Evolutionary conservation across 495 filamentous ascomycete genomes (phyloP).

Genomic region (Hypoxylon subgilvum): DNA sequence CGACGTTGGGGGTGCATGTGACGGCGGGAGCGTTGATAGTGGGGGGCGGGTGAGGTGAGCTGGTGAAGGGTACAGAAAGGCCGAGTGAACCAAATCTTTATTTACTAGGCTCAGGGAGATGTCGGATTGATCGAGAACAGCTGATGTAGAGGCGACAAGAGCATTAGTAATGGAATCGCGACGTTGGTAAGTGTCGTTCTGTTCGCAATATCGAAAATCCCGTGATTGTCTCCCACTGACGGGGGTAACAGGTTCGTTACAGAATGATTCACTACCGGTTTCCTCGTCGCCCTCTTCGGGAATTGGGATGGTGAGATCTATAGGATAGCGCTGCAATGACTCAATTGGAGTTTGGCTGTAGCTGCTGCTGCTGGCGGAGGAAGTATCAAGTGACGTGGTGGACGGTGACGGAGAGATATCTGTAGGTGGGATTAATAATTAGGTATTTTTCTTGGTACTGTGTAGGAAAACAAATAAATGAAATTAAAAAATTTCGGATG

Average conservation of each 20-base stretch:
- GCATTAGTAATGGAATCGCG: conserved; percentile 43
- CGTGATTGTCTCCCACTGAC: conserved; percentile 57
- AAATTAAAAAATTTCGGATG: too few relatives aligned
- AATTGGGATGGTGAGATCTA: conserved; percentile 51
- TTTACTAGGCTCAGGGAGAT: conserved; percentile 25
- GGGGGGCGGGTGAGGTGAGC: conserved; percentile 32
- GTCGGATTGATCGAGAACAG: conserved; percentile 33
- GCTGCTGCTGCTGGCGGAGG: conserved; percentile 14
- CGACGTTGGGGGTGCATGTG: conserved; percentile 37
- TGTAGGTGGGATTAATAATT: conserved; percentile 28
- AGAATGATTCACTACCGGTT: conserved; percentile 51
- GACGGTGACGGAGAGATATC: conserved; percentile 34
- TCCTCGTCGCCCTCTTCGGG: conserved; percentile 57
- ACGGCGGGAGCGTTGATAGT: conserved; percentile 17
- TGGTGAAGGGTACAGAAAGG: conserved; percentile 29
- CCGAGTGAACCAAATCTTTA: conserved; percentile 27
- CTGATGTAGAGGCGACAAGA: conserved; percentile 22
- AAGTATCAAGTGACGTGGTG: conserved; percentile 14
- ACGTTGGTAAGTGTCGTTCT: conserved; percentile 47
- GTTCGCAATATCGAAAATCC: conserved; percentile 53
- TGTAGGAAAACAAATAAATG: too few relatives aligned
- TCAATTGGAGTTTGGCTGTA: conserved; percentile 34
- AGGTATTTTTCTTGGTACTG: neutral
- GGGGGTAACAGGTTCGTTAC: conserved; percentile 57
- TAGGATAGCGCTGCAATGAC: conserved; percentile 47